phyloP scores from a whole-genome alignment of 495 filamentous ascomycete species.

The Rostrohypoxylon terebratum region DNA sequence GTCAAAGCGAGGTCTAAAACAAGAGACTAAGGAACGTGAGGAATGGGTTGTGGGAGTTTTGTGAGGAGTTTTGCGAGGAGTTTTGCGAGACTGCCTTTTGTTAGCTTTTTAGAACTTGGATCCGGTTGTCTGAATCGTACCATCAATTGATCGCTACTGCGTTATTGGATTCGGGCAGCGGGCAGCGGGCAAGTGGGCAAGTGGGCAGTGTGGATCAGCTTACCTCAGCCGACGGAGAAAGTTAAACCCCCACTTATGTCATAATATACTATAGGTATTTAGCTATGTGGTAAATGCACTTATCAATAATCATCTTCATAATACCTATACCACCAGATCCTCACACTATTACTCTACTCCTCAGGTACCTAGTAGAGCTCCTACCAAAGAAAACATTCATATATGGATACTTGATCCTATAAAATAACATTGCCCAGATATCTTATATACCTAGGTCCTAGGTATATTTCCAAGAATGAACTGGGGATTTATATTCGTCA shows the following conservation, averaged over 20 bases:
- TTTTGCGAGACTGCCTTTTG: no score
- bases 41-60: no score
- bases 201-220: not conserved
- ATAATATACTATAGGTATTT: not conserved
- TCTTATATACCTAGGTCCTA: not conserved
- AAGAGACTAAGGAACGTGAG: not conserved
- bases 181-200: no score
- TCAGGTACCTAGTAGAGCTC: not conserved
- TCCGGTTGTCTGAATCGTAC: slow-evolving; percentile 6
- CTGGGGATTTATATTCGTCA: slow-evolving; percentile 37
- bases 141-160: not conserved
- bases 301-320: no score
- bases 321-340: no score
- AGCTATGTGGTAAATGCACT: not conserved
- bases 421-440: not conserved
- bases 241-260: not conserved
- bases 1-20: not conserved
- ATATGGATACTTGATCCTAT: no score
- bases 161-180: not conserved
- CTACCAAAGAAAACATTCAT: no score
- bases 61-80: no score
- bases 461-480: not conserved
- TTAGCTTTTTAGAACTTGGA: not conserved
- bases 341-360: not conserved
- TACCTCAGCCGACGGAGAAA: not conserved